phyloP scores from a whole-genome alignment of 768 basidiomycete species.

The Serendipita indica region DNA sequence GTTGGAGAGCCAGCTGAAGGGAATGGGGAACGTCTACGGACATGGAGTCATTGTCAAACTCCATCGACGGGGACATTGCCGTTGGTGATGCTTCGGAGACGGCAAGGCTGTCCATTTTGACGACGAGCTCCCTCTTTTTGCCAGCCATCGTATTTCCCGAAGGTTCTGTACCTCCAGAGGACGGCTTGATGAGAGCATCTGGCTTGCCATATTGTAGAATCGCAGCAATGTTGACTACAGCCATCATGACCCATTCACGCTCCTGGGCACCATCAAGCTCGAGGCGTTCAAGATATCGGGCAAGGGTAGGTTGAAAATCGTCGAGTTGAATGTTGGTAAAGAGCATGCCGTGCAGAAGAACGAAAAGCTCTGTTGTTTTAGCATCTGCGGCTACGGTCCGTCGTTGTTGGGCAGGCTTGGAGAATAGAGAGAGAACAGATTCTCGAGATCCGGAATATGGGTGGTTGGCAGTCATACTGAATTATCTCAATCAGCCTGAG shows the following conservation, averaged over 20 bases:
- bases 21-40: conserved; percentile 38
- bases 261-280: conserved; percentile 67
- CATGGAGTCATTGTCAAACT: neutral
- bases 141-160: neutral
- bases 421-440: conserved; percentile 81
- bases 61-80: neutral
- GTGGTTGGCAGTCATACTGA: conserved; percentile 81
- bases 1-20: conserved; percentile 59
- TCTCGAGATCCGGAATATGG: conserved; percentile 81
- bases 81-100: conserved; percentile 18
- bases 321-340: conserved; percentile 93
- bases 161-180: conserved; percentile 14
- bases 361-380: conserved; percentile 60
- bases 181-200: neutral
- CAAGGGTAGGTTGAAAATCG: conserved; percentile 68
- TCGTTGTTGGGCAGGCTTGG: conserved; percentile 47
- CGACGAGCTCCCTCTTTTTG: conserved; percentile 23
- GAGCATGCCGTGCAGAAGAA: conserved; percentile 90
- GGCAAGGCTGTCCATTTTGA: conserved; percentile 19
- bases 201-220: conserved; percentile 76
- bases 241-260: conserved; percentile 97
- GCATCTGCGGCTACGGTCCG: conserved; percentile 66
- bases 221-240: conserved; percentile 61
- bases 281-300: conserved; percentile 75
- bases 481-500: conserved; percentile 6